These are phyloP conservation scores for Acacia acuminata DNA, from an alignment of 306 rosid genomes.

Conservation along the genomic window DNA sequence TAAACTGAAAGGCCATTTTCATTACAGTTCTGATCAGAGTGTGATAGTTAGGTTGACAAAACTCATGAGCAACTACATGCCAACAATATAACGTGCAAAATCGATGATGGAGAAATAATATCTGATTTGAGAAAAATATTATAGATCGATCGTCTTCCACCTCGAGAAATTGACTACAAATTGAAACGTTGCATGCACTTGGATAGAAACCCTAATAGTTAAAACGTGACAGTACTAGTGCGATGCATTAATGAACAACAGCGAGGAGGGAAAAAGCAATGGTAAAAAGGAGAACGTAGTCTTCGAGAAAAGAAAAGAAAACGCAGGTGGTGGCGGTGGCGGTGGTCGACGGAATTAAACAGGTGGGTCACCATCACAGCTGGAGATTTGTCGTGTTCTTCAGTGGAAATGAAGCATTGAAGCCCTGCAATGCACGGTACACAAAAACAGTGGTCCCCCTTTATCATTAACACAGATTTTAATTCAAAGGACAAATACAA, in stretches of 20 bases:
- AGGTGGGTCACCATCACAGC: constrained; percentile 58
- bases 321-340: constrained; percentile 28
- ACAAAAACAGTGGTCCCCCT: constrained; percentile 29
- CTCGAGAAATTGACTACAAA: neutral
- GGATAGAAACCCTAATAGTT: neutral
- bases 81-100: neutral
- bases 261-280: neutral
- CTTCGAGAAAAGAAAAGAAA: neutral
- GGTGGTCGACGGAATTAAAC: constrained; percentile 36
- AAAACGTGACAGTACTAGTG: neutral
- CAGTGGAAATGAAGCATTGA: neutral
- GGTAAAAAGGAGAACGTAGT: neutral
- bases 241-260: neutral
- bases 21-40: neutral
- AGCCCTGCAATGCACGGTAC: constrained; percentile 8
- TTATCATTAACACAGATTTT: neutral
- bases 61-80: neutral
- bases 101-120: neutral
- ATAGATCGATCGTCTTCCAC: neutral
- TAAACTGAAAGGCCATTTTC: neutral
- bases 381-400: constrained; percentile 55
- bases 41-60: neutral
- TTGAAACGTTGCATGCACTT: neutral
- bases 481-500: neutral
- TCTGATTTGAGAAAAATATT: neutral